These are phyloP conservation scores for Cercophora samala DNA, from an alignment of 495 filamentous ascomycete species.

Conservation along the genomic window DNA sequence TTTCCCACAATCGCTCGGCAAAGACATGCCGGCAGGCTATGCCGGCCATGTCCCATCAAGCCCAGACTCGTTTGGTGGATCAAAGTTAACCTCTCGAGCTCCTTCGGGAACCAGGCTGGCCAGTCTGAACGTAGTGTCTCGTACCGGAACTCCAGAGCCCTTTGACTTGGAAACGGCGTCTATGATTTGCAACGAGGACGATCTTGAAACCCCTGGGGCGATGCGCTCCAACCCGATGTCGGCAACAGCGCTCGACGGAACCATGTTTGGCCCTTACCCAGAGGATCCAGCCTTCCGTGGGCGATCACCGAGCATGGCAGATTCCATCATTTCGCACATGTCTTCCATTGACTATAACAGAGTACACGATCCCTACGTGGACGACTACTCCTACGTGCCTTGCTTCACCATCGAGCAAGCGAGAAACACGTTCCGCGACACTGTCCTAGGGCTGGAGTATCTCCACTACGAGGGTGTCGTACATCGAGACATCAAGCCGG, in stretches of 20 bases:
- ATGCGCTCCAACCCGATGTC: conserved; percentile 48
- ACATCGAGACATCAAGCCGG: conserved; percentile 97
- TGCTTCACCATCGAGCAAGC: conserved; percentile 83
- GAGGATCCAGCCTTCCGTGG: conserved; percentile 52
- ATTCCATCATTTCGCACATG: conserved; percentile 60
- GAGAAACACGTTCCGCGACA: conserved; percentile 86
- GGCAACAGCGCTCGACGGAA: conserved; percentile 63
- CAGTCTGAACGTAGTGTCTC: conserved; percentile 41
- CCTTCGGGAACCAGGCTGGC: conserved; percentile 46
- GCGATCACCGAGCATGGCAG: conserved; percentile 59
- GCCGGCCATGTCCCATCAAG: conserved; percentile 20
- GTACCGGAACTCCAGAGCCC: conserved; percentile 43
- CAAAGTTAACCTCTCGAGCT: conserved; percentile 42
- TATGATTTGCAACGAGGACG: conserved; percentile 36
- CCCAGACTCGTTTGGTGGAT: conserved; percentile 33
- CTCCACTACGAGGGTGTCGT: conserved; percentile 96
- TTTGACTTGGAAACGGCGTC: conserved; percentile 42
- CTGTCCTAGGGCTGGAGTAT: conserved; percentile 90
- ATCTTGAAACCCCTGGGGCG: conserved; percentile 45
- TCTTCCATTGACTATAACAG: conserved; percentile 52
- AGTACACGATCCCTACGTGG: conserved; percentile 60
- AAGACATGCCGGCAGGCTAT: conserved; percentile 24
- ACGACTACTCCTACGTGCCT: conserved; percentile 86
- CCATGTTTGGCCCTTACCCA: conserved; percentile 69
- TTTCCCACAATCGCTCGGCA: conserved; percentile 33